Evolutionary conservation across 1,284 basidiomycete species (phyloP).

Genomic region (Cutaneotrichosporon daszewskae): DNA sequence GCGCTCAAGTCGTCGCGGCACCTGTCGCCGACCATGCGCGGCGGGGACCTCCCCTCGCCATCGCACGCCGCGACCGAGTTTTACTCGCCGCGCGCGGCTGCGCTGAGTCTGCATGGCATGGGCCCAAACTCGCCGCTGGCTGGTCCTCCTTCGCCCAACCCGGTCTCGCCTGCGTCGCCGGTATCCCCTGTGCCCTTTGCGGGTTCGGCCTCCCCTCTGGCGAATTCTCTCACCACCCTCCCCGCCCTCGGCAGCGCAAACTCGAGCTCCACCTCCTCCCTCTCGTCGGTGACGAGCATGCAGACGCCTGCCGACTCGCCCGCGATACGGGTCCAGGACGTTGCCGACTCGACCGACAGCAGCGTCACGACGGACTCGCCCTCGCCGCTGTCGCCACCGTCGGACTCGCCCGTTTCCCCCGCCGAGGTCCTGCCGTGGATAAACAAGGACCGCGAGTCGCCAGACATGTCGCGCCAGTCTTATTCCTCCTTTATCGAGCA

Average conservation of each 20-base stretch:
- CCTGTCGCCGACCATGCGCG: slow-evolving; percentile 14
- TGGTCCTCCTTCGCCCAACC: slow-evolving; percentile 7
- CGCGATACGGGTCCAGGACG: background rate
- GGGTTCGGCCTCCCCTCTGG: slow-evolving; percentile 8
- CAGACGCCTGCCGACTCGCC: slow-evolving; percentile 18
- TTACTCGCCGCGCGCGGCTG: slow-evolving; percentile 35
- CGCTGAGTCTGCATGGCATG: slow-evolving; percentile 20
- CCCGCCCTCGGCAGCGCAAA: slow-evolving; percentile 8
- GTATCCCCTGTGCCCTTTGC: slow-evolving; percentile 9
- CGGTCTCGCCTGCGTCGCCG: slow-evolving; percentile 4
- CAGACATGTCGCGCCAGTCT: slow-evolving; percentile 27
- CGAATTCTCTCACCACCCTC: background rate
- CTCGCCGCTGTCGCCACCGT: slow-evolving; percentile 9
- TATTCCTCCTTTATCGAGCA: slow-evolving; percentile 46
- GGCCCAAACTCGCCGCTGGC: slow-evolving; percentile 1
- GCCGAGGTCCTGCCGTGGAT: slow-evolving; percentile 25
- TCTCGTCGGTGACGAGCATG: slow-evolving; percentile 6
- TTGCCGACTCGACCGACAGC: background rate
- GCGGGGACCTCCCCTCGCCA: slow-evolving; percentile 5
- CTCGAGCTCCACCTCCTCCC: slow-evolving; percentile 8
- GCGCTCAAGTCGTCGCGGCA: slow-evolving; percentile 47
- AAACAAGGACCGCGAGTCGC: slow-evolving; percentile 17
- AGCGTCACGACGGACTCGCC: slow-evolving; percentile 25
- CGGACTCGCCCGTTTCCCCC: slow-evolving; percentile 25
- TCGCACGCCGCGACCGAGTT: slow-evolving; percentile 34